A percentile compares a stretch with the other conserved stretches of the same genome.
Conservation (phyloP, 2,329 filamentous ascomycete genomes). For the Aspergillus arachidicola region DNA sequence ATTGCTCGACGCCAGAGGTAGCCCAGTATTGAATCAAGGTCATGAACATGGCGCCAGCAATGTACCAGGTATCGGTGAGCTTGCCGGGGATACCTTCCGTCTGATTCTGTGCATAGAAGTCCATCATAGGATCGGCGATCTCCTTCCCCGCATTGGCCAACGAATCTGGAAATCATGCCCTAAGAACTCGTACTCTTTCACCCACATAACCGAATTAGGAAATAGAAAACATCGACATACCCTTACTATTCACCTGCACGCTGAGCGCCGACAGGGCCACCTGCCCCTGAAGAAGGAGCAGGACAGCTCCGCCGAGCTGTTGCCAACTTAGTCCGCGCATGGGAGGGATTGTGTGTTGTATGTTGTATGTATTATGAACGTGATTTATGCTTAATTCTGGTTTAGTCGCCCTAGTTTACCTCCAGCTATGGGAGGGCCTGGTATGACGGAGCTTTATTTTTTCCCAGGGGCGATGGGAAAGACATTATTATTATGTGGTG, state of each 20-base stretch:
- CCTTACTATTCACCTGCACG: slow-evolving; percentile 6
- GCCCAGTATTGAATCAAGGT: slow-evolving; percentile 79
- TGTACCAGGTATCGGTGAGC: slow-evolving; percentile 52
- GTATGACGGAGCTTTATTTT: not conserved
- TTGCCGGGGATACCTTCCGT: slow-evolving; percentile 23
- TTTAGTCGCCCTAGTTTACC: not conserved
- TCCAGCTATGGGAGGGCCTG: not conserved
- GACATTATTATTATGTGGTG: not conserved
- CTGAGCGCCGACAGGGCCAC: slow-evolving; percentile 6
- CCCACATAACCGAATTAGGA: not conserved
- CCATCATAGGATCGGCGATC: slow-evolving; percentile 12
- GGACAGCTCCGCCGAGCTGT: slow-evolving; percentile 7
- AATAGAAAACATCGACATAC: not conserved
- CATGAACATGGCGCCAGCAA: slow-evolving; percentile 67
- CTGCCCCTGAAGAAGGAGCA: slow-evolving; percentile 9
- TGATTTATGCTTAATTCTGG: not conserved
- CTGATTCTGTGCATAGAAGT: slow-evolving; percentile 10
- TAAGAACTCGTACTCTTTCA: not conserved
- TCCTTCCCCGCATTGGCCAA: slow-evolving; percentile 8
- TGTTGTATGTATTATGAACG: not conserved
- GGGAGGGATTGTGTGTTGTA: not conserved
- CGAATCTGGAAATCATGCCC: slow-evolving; percentile 6
- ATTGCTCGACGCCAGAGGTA: slow-evolving; percentile 70
- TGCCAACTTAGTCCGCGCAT: slow-evolving; percentile 5
- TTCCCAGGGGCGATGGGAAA: not conserved